Conservation (phyloP, 257 asterid genomes). For the Solanum chmielewskii region DNA sequence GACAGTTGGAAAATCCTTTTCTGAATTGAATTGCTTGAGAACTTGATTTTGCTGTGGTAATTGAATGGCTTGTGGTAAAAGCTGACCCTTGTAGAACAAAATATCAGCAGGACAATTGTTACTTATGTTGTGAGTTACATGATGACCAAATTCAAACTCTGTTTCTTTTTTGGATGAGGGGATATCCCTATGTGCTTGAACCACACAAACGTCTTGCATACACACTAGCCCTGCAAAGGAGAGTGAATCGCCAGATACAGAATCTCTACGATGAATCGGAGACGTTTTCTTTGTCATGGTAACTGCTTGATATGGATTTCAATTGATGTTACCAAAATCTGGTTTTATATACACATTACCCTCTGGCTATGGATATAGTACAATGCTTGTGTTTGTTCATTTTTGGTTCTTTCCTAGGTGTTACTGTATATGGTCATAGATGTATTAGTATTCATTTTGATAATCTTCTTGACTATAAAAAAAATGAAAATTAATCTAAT, state of each 20-base stretch:
- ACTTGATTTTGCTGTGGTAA: background rate
- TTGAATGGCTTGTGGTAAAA: background rate
- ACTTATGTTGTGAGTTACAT: background rate
- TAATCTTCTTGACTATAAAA: background rate
- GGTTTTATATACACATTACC: constrained; percentile 3
- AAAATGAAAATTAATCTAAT: background rate
- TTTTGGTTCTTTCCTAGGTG: background rate
- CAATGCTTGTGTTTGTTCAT: background rate
- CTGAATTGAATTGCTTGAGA: constrained; percentile 4
- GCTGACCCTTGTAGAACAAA: background rate
- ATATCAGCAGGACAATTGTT: constrained; percentile 3
- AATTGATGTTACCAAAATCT: background rate
- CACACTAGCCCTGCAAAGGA: constrained; percentile 43
- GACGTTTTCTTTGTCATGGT: constrained; percentile 19
- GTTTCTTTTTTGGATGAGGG: background rate
- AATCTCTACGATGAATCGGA: constrained; percentile 20
- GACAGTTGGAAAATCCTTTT: constrained; percentile 6
- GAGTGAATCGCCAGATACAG: constrained; percentile 37
- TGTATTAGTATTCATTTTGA: background rate
- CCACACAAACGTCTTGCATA: constrained; percentile 9
- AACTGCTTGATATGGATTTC: background rate
- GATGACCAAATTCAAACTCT: constrained; percentile 29
- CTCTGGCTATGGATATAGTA: background rate
- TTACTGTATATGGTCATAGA: background rate
- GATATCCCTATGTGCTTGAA: background rate